A percentile compares a stretch with the other conserved stretches of the same genome.
Conservation (phyloP, 768 basidiomycete genomes). For the Agaricus blazei region DNA sequence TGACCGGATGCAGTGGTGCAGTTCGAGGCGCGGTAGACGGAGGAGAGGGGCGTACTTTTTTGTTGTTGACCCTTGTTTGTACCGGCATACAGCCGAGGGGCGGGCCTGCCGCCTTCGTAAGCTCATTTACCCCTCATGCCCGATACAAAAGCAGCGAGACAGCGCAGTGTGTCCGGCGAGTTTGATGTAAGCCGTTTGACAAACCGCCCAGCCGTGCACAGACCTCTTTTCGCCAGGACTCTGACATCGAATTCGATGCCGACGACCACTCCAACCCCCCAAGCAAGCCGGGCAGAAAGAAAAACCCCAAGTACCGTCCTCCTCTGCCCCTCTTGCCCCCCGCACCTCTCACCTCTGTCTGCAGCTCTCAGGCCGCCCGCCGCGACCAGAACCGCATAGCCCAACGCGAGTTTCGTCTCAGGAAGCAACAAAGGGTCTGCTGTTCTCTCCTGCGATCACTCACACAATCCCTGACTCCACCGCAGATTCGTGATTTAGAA, state of each 20-base stretch:
- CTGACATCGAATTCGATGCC: conserved; percentile 49
- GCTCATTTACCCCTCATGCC: conserved; percentile 47
- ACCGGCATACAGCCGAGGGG: neutral
- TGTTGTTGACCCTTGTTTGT: conserved; percentile 17
- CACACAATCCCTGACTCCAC: neutral
- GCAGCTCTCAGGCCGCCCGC: conserved; percentile 81
- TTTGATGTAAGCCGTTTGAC: conserved; percentile 36
- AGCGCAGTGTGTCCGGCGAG: conserved; percentile 64
- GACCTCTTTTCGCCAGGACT: conserved; percentile 2
- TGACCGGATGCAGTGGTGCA: conserved; percentile 56
- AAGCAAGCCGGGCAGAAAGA: conserved; percentile 77
- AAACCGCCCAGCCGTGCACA: neutral
- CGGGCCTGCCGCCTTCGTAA: conserved; percentile 28
- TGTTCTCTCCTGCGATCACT: neutral
- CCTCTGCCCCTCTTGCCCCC: conserved; percentile 7
- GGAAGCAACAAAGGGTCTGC: conserved; percentile 83
- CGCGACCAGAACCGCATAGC: conserved; percentile 91
- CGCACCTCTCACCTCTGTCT: conserved; percentile 13
- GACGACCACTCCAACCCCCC: conserved; percentile 34
- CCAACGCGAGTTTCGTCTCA: conserved; percentile 85
- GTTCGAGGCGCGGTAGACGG: conserved; percentile 73
- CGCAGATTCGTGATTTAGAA: conserved; percentile 90
- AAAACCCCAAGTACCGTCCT: conserved; percentile 73
- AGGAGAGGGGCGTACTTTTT: neutral
- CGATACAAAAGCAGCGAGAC: conserved; percentile 40